Percentiles rank a stretch among this genome's conserved stretches.
Conservation (phyloP, 2,329 filamentous ascomycete species). For the Zasmidium cellare region DNA sequence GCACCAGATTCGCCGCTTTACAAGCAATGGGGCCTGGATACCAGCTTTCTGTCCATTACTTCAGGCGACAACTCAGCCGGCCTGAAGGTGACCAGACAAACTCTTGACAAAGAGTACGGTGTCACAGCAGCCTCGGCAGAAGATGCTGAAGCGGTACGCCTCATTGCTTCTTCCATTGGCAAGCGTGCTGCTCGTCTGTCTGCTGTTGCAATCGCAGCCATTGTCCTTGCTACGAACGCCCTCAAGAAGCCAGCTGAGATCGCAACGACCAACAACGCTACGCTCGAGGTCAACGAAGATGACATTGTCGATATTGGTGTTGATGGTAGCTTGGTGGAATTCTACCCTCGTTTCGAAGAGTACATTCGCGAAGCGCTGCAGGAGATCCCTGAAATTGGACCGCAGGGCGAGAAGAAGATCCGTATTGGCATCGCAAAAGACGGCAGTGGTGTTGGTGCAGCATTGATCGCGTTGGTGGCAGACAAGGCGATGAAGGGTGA, state of each 20-base stretch:
- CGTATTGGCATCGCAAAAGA: slow-evolving; percentile 97
- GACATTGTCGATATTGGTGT: slow-evolving; percentile 88
- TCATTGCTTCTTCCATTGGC: slow-evolving; percentile 78
- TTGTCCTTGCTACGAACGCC: slow-evolving; percentile 77
- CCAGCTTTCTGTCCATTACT: slow-evolving; percentile 82
- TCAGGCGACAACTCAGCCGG: slow-evolving; percentile 76
- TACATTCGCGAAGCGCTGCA: slow-evolving; percentile 82
- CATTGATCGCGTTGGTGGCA: slow-evolving; percentile 88
- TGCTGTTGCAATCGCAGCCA: slow-evolving; percentile 81
- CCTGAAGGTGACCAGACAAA: slow-evolving; percentile 71
- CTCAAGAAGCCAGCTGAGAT: slow-evolving; percentile 49
- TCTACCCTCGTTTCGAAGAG: slow-evolving; percentile 89
- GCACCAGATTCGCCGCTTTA: slow-evolving; percentile 66
- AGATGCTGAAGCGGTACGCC: slow-evolving; percentile 85
- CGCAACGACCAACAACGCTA: slow-evolving; percentile 29
- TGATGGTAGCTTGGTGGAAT: slow-evolving; percentile 90
- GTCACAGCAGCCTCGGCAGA: slow-evolving; percentile 75
- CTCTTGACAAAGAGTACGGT: slow-evolving; percentile 73
- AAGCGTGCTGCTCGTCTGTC: slow-evolving; percentile 85
- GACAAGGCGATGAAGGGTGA: slow-evolving; percentile 51
- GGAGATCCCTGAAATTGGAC: slow-evolving; percentile 74
- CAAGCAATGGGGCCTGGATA: slow-evolving; percentile 86
- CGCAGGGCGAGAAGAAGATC: slow-evolving; percentile 77
- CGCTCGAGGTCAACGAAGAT: slow-evolving; percentile 47
- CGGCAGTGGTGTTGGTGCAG: slow-evolving; percentile 91